phyloP scores from a whole-genome alignment of 1,284 basidiomycete genomes.

The Neolentinus lepideus region DNA sequence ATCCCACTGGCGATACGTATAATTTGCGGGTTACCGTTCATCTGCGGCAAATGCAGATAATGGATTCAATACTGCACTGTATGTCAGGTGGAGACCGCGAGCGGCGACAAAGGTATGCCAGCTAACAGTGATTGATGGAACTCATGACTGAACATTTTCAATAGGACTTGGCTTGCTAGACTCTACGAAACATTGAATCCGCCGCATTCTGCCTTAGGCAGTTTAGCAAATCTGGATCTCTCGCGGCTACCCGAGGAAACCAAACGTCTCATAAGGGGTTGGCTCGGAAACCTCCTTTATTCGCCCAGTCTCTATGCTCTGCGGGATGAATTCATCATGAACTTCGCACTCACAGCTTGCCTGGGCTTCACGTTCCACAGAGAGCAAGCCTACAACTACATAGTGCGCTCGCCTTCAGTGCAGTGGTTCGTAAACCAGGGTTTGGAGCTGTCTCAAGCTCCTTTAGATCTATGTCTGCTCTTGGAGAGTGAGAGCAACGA shows the following conservation, averaged over 20 bases:
- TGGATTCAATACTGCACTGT: too few relatives aligned
- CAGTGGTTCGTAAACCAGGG: neutral
- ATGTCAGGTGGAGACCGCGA: too few relatives aligned
- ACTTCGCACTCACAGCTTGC: neutral
- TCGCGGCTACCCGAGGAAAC: neutral
- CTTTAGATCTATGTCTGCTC: constrained; percentile 2
- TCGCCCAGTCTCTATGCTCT: neutral
- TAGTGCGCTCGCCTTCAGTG: neutral
- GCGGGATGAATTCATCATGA: neutral
- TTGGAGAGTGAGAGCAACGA: constrained; percentile 1
- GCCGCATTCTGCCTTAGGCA: neutral
- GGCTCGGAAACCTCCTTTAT: neutral
- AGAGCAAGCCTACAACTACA: neutral
- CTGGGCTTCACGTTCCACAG: neutral
- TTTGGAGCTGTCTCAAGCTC: neutral
- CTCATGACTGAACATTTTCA: neutral
- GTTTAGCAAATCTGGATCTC: neutral
- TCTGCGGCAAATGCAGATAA: constrained; percentile 8
- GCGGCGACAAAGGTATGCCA: too few relatives aligned
- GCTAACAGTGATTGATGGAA: neutral
- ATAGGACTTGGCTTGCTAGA: neutral
- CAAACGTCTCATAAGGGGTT: neutral
- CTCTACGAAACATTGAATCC: neutral
- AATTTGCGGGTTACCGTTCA: constrained; percentile 7
- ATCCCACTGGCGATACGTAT: constrained; percentile 7